Evolutionary conservation across 2,329 filamentous ascomycete species (phyloP), one percentile per base, ranked within the genome.

Genomic region (Calycina herbarum): DNA sequence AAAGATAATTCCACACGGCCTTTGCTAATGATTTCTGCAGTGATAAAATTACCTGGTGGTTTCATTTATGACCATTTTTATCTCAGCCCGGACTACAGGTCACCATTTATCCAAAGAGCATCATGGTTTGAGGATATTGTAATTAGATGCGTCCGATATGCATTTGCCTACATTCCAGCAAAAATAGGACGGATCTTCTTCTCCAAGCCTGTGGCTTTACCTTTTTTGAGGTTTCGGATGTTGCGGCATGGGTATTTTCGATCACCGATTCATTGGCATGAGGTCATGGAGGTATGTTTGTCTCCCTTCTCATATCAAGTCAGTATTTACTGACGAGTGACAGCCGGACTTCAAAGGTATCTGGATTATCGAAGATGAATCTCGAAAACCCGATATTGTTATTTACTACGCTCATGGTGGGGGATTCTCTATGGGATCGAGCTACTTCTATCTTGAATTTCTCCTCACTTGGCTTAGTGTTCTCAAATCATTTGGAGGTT

Each of bases 331-430:
- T 69, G 15, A 68, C 33, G 17, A 31, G 72, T 70, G 73, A 66
- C 62, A 82, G 80, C 76, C 79, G 61, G 79, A 78, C 57, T 83
- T 88, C 65, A 82, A 82, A 66, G 92, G 92, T 2, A 78, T 94
- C 3, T 94, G 90, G 88, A 85, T 93, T 59, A 84, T 85, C 54
- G 79, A 84, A 57, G 83, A 92, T 71, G 82, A 85, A 17, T 80
- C 82, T 48, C 78, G 81, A 59, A 81, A 84, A 63, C 89, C 91
- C 0, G 92, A 95, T 74, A 80, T 95, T 64, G 87, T 93, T n/a
- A 78, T 96, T 1, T 94, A 93, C 75, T 95, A 95, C 75, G 85
- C 86, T 51, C 92, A 96, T 75, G 92, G 90, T 89, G 93, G 93
- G 27, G 93, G 93, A 0, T 95, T 96, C 76, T 86, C 87, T 6